Percentiles rank a stretch among this genome's conserved stretches.
phyloP scores from a whole-genome alignment of 1,284 basidiomycete species.

The Melampsora occidentalis region DNA sequence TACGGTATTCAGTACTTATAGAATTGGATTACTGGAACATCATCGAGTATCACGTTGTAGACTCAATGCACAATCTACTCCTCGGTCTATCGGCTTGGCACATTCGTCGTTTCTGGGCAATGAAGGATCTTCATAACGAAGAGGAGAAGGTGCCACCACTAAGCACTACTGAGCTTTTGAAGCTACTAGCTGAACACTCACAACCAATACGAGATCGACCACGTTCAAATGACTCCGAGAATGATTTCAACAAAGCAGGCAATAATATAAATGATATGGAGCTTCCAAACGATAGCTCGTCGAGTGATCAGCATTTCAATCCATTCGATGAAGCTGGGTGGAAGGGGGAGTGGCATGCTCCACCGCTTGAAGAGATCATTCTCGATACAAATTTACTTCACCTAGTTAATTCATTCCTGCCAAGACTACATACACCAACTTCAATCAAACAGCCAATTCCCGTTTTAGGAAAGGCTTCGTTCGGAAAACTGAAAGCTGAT shows the following conservation, averaged over 20 bases:
- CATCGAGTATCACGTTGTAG: background rate
- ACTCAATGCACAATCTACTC: constrained; percentile 35
- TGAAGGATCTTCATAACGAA: constrained; percentile 17
- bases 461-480: constrained; percentile 24
- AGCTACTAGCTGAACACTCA: background rate
- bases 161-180: background rate
- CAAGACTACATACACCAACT: constrained; percentile 5
- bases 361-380: background rate
- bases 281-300: background rate
- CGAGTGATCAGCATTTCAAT: constrained; percentile 16
- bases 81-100: constrained; percentile 23
- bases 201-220: background rate
- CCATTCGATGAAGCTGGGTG: background rate
- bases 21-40: background rate
- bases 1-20: background rate
- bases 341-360: constrained; percentile 9
- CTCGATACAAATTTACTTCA: constrained; percentile 5
- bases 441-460: constrained; percentile 28
- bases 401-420: background rate
- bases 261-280: background rate
- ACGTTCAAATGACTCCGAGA: no score
- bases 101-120: constrained; percentile 2
- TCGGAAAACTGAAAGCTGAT: constrained; percentile 18
- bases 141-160: background rate
- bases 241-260: background rate